Evolutionary conservation across 345 rosid species (phyloP).

Genomic region (Dimocarpus longan): DNA sequence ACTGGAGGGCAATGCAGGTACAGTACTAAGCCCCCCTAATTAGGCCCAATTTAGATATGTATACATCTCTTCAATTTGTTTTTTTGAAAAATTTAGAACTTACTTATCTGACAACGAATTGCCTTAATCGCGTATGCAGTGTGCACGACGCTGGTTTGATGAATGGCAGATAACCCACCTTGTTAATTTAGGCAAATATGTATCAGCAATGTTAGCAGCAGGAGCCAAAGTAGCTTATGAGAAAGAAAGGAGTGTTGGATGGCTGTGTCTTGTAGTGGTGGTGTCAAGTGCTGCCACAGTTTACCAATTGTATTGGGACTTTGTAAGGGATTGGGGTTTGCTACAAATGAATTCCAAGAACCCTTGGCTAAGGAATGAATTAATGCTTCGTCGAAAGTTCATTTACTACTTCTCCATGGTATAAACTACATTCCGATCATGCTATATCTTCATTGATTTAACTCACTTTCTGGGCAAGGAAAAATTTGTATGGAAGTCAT

Average conservation of each 20-base stretch:
- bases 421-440: slow-evolving; percentile 21
- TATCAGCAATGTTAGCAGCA: slow-evolving; percentile 95
- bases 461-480: not conserved
- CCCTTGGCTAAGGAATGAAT: slow-evolving; percentile 98
- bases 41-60: slow-evolving; percentile 8
- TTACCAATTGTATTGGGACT: slow-evolving; percentile 98
- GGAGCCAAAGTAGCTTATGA: slow-evolving; percentile 93
- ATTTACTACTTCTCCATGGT: slow-evolving; percentile 98
- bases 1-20: slow-evolving; percentile 99
- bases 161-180: slow-evolving; percentile 78
- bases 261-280: slow-evolving; percentile 71
- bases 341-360: slow-evolving; percentile 80
- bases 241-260: slow-evolving; percentile 60
- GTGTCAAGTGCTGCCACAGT: slow-evolving; percentile 86
- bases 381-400: slow-evolving; percentile 83
- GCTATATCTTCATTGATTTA: not conserved
- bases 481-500: too few species aligned
- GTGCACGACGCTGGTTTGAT: slow-evolving; percentile 95
- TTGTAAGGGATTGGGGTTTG: slow-evolving; percentile 98
- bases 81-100: not conserved
- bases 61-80: not conserved
- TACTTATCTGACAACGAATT: slow-evolving; percentile 3
- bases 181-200: slow-evolving; percentile 89
- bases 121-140: slow-evolving; percentile 43
- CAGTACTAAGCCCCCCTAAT: not conserved